phyloP scores from a whole-genome alignment of 257 asterid species.

The Salvia hispanica region DNA sequence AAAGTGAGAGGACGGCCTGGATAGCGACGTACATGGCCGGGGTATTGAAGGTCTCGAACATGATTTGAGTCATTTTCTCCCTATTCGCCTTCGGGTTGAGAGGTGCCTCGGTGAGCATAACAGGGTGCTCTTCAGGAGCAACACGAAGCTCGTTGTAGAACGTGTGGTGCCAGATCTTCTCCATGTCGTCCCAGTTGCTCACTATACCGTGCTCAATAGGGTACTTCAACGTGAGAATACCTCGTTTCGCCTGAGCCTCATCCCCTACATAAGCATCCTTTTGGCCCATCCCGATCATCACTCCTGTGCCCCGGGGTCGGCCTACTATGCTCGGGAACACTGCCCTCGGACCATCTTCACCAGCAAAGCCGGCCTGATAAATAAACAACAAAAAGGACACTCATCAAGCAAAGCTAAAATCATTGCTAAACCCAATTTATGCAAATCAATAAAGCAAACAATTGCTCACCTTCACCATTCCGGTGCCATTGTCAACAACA shows the following conservation, averaged over 20 bases:
- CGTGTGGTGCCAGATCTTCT: conserved; percentile 54
- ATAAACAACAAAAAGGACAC: neutral
- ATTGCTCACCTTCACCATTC: conserved; percentile 50
- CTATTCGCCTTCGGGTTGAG: conserved; percentile 51
- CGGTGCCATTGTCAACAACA: conserved; percentile 56
- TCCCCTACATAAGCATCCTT: conserved; percentile 51
- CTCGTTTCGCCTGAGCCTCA: conserved; percentile 49
- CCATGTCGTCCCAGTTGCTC: conserved; percentile 57
- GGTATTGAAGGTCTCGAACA: conserved; percentile 52
- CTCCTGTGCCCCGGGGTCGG: conserved; percentile 50
- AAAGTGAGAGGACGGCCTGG: conserved; percentile 53
- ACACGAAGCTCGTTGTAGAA: conserved; percentile 54
- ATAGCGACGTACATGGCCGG: conserved; percentile 58
- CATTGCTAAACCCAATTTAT: neutral
- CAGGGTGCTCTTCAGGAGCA: conserved; percentile 51
- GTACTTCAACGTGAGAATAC: conserved; percentile 49
- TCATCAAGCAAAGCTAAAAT: neutral
- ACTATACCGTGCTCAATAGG: conserved; percentile 55
- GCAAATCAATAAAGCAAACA: neutral
- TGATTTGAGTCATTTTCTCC: conserved; percentile 55
- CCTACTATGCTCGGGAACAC: conserved; percentile 54
- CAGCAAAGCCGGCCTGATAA: conserved; percentile 47
- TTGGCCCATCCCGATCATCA: conserved; percentile 52
- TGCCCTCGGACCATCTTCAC: conserved; percentile 54
- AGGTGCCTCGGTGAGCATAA: conserved; percentile 49